phyloP scores from a whole-genome alignment of 2,329 filamentous ascomycete species.

The Gliomastix tumulicola region DNA sequence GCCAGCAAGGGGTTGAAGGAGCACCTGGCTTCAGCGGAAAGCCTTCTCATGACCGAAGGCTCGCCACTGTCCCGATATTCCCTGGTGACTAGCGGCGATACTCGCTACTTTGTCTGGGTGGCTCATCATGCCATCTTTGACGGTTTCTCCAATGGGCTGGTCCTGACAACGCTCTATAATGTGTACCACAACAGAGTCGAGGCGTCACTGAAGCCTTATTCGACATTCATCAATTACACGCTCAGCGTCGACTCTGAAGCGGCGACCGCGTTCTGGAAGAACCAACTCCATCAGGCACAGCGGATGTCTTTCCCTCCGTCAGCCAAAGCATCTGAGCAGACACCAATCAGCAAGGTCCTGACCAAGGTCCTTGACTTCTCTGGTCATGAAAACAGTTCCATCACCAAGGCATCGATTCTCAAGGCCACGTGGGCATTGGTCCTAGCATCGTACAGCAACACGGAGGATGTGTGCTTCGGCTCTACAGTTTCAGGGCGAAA shows the following conservation, averaged over 20 bases:
- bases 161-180: constrained; percentile 2
- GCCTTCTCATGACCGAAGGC: background rate
- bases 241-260: background rate
- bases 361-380: no score
- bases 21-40: background rate
- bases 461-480: constrained; percentile 11
- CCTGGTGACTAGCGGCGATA: background rate
- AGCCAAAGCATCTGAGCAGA: no score
- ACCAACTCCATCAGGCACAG: background rate
- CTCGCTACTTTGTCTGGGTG: constrained; percentile 6
- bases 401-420: constrained; percentile 12
- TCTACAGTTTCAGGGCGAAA: constrained; percentile 11
- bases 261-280: background rate
- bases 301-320: background rate
- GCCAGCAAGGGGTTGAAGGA: no score
- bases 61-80: background rate
- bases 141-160: constrained; percentile 5
- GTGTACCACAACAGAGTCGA: background rate
- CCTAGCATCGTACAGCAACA: constrained; percentile 7
- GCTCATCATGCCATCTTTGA: constrained; percentile 12
- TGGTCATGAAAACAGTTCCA: background rate
- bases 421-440: constrained; percentile 17
- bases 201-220: background rate
- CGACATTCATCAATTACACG: constrained; percentile 5
- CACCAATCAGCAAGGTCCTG: no score